A percentile compares a stretch with the other conserved stretches of the same genome.
Evolutionary conservation across 176 grass and related monocot species (phyloP).

Genomic region (Triticum dicoccoides): DNA sequence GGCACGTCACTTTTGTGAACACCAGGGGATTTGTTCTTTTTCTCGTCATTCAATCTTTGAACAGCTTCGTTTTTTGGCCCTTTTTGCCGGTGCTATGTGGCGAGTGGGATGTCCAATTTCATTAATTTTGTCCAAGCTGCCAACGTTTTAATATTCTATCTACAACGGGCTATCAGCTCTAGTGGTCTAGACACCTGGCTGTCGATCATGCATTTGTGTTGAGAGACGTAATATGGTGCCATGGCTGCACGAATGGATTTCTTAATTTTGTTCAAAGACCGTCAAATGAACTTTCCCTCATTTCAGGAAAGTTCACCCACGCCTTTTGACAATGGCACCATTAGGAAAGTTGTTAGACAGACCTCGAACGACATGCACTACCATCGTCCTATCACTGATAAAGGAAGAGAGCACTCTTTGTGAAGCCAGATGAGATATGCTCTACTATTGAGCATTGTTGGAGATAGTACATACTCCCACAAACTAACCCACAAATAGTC

Average conservation of each 20-base stretch:
- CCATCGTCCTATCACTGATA: too few relatives aligned
- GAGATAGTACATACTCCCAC: too few relatives aligned
- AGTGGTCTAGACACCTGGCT: neutral
- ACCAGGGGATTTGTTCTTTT: neutral
- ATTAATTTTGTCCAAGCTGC: neutral
- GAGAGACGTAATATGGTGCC: neutral
- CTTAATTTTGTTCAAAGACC: too few relatives aligned
- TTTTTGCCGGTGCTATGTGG: neutral
- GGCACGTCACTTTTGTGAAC: neutral
- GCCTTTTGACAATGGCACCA: neutral
- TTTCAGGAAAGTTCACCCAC: conserved; percentile 15
- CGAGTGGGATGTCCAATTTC: conserved; percentile 24
- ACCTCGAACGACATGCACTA: neutral
- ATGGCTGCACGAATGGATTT: neutral
- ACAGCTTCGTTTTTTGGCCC: neutral
- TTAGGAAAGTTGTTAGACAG: neutral
- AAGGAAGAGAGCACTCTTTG: too few relatives aligned
- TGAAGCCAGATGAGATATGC: too few relatives aligned
- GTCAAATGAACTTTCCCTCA: neutral
- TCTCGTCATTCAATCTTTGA: neutral
- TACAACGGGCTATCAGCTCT: neutral
- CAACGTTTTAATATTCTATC: neutral
- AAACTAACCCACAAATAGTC: too few relatives aligned
- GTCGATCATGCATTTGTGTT: neutral
- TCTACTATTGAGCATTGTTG: too few relatives aligned